phyloP scores from a whole-genome alignment of 495 filamentous ascomycete species.

The Podospora appendiculata region DNA sequence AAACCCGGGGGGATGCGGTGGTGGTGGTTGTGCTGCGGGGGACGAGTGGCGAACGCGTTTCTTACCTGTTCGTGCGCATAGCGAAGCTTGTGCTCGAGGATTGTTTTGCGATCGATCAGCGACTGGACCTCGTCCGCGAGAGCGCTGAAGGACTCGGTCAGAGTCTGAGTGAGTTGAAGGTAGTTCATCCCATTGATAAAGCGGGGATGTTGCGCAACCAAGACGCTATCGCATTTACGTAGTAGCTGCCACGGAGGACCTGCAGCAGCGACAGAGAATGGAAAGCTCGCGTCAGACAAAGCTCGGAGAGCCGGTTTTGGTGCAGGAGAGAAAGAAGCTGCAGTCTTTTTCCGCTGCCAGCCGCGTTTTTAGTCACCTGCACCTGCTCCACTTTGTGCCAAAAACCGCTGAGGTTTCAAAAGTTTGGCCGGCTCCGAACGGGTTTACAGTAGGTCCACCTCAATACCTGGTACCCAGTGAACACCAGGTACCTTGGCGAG shows the following conservation, averaged over 20 bases:
- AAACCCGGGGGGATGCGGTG: constrained; percentile 3
- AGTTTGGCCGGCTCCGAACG: constrained; percentile 12
- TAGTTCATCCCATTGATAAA: constrained; percentile 29
- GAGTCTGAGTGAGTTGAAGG: constrained; percentile 36
- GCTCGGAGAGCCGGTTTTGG: constrained; percentile 4
- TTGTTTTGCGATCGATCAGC: constrained; percentile 45
- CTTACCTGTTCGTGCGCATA: constrained; percentile 52
- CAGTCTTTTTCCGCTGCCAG: constrained; percentile 6
- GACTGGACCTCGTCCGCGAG: constrained; percentile 53
- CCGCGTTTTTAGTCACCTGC: neutral
- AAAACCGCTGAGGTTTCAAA: constrained; percentile 3
- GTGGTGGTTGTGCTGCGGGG: neutral
- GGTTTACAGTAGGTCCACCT: neutral
- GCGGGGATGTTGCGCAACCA: constrained; percentile 1
- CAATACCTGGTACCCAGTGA: no score
- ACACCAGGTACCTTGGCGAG: no score
- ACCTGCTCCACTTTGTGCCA: neutral
- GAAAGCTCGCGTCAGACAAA: neutral
- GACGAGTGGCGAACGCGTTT: neutral
- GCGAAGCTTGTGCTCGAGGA: constrained; percentile 50
- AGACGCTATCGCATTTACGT: neutral
- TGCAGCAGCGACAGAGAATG: no score
- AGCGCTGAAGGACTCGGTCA: constrained; percentile 55
- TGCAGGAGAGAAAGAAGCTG: constrained; percentile 4
- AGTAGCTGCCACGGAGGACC: no score